These are phyloP conservation scores for Pleurotus cornucopiae DNA, from an alignment of 768 basidiomycete genomes.

Conservation along the genomic window DNA sequence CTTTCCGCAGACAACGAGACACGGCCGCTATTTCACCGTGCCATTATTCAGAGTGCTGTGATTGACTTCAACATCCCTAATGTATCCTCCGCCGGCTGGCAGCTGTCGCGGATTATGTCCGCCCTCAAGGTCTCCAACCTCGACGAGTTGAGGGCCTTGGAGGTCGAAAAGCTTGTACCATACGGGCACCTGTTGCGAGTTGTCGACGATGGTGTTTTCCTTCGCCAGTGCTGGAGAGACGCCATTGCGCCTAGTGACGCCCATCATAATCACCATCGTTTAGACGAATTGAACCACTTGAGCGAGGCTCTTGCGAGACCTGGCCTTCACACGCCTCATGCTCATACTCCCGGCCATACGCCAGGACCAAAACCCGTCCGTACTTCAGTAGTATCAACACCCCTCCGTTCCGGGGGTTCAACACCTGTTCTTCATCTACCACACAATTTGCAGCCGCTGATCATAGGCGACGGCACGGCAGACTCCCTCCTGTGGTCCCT, in stretches of 20 bases:
- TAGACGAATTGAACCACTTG: conserved; percentile 1
- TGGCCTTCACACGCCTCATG: not conserved
- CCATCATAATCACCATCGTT: conserved; percentile 14
- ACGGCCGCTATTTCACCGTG: conserved; percentile 63
- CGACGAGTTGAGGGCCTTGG: conserved; percentile 59
- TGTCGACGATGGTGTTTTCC: conserved; percentile 68
- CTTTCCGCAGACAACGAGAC: conserved; percentile 59
- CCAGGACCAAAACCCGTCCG: not conserved
- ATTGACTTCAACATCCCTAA: conserved; percentile 61
- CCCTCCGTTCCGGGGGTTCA: not conserved
- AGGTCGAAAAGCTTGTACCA: conserved; percentile 53
- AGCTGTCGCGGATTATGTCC: conserved; percentile 61
- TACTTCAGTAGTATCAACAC: not conserved
- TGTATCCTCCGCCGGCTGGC: conserved; percentile 57
- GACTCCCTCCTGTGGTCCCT: conserved; percentile 64
- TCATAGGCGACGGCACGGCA: conserved; percentile 69
- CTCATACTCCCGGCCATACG: not conserved
- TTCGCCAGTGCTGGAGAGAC: conserved; percentile 56
- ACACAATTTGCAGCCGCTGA: conserved; percentile 55
- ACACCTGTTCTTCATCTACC: conserved; percentile 19
- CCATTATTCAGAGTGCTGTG: conserved; percentile 71
- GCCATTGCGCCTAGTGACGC: conserved; percentile 34
- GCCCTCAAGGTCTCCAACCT: conserved; percentile 48
- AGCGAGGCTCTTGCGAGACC: conserved; percentile 4
- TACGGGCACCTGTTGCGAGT: conserved; percentile 47